Conservation (phyloP, 192 early-diverging fungal genomes). For the Coemansia guatemalensis region DNA sequence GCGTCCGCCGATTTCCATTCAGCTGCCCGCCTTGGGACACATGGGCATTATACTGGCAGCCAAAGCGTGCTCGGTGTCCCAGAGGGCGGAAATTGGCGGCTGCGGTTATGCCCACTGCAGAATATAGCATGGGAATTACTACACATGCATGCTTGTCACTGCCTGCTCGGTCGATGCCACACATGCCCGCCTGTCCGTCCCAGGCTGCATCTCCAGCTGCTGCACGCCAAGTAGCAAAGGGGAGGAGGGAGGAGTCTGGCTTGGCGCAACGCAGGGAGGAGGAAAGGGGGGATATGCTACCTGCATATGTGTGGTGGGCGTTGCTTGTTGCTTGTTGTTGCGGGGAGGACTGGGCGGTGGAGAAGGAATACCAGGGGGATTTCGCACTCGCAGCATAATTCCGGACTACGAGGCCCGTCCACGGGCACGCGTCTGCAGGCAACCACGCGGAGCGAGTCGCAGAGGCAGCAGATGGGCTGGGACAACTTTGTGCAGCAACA, state of each 20-base stretch:
- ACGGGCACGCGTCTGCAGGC: background rate
- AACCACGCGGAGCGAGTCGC: background rate
- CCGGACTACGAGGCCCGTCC: background rate
- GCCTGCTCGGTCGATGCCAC: background rate
- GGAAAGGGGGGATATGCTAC: background rate
- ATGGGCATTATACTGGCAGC: conserved; percentile 10
- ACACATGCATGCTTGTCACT: conserved; percentile 5
- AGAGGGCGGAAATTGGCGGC: background rate
- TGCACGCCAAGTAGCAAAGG: background rate
- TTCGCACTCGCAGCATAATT: background rate
- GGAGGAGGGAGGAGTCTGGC: background rate
- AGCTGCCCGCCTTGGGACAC: conserved; percentile 7
- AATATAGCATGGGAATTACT: conserved; percentile 19
- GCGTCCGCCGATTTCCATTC: conserved; percentile 5
- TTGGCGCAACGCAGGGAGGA: background rate
- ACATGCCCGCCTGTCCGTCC: background rate
- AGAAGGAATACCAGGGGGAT: background rate
- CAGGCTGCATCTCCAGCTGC: background rate
- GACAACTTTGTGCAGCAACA: background rate
- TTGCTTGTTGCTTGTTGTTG: too few relatives aligned
- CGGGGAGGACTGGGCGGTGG: background rate
- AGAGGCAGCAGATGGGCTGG: background rate
- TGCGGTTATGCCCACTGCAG: conserved; percentile 6
- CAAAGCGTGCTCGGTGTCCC: background rate
- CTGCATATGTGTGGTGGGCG: background rate